Conservation (phyloP, 441 rosid species). For the Adansonia grandidieri region DNA sequence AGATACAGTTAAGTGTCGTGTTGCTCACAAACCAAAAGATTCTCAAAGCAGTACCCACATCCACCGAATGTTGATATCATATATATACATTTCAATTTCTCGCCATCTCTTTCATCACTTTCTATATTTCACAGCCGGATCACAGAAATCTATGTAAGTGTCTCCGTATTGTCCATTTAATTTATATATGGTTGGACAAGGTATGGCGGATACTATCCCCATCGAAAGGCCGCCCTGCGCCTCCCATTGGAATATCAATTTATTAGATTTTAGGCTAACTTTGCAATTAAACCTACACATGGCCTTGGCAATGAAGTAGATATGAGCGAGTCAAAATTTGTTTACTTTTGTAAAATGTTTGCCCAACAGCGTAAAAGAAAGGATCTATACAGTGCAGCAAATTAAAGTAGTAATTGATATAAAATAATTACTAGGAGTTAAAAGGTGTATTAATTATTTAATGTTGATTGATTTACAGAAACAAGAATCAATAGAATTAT, state of each 20-base stretch:
- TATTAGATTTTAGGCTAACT: not conserved
- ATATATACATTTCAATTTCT: too few relatives aligned
- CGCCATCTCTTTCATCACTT: not conserved
- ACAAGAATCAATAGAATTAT: too few relatives aligned
- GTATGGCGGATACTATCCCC: constrained; percentile 9
- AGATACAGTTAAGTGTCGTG: not conserved
- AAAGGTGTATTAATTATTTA: too few relatives aligned
- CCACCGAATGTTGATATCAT: not conserved
- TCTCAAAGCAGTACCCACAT: not conserved
- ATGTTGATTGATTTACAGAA: too few relatives aligned
- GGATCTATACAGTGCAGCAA: too few relatives aligned
- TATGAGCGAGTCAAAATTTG: not conserved
- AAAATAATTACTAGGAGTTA: too few relatives aligned
- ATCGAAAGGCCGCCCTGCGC: not conserved
- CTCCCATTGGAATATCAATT: not conserved
- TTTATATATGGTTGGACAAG: not conserved
- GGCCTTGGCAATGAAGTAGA: not conserved
- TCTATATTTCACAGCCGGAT: not conserved
- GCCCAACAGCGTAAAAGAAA: not conserved
- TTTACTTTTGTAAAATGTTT: not conserved
- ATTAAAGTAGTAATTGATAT: too few relatives aligned
- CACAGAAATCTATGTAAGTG: not conserved
- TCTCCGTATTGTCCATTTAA: not conserved
- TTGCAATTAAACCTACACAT: not conserved
- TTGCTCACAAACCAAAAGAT: constrained; percentile 7